Evolutionary conservation across 2,329 filamentous ascomycete genomes (phyloP).

Genomic region (Fusarium scirpi): DNA sequence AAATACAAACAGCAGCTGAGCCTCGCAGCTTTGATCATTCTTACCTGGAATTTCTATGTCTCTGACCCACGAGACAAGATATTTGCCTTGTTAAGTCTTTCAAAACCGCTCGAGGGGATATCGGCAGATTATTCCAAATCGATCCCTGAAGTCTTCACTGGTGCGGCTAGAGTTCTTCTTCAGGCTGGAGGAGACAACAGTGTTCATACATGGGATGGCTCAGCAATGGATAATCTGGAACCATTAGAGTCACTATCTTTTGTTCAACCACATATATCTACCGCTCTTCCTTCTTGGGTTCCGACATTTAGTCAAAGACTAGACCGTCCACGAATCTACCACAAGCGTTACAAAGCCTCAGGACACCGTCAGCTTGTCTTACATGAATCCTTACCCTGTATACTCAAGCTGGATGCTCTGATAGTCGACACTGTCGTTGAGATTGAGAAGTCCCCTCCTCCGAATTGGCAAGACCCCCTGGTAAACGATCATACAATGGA

Average conservation of each 20-base stretch:
- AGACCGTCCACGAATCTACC: not conserved
- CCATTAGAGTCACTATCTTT: not conserved
- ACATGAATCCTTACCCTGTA: not conserved
- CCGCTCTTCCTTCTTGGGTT: not conserved
- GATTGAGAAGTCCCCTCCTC: not conserved
- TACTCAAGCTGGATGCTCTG: not conserved
- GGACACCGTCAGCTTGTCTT: not conserved
- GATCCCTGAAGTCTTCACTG: not conserved
- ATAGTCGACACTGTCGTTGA: not conserved
- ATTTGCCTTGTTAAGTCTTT: not conserved
- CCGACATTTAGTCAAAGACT: not conserved
- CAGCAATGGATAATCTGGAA: not conserved
- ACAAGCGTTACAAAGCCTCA: not conserved
- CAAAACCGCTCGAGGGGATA: not conserved
- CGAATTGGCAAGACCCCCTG: not conserved
- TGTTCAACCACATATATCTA: not conserved
- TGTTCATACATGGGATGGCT: not conserved
- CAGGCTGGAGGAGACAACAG: not conserved
- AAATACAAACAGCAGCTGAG: not conserved
- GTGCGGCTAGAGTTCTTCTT: not conserved
- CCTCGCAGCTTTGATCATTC: not conserved
- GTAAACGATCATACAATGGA: not conserved
- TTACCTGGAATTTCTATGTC: not conserved
- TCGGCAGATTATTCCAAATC: not conserved
- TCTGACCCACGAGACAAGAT: not conserved